Conservation (phyloP, 2,329 filamentous ascomycete species). For the Botrytis deweyae region DNA sequence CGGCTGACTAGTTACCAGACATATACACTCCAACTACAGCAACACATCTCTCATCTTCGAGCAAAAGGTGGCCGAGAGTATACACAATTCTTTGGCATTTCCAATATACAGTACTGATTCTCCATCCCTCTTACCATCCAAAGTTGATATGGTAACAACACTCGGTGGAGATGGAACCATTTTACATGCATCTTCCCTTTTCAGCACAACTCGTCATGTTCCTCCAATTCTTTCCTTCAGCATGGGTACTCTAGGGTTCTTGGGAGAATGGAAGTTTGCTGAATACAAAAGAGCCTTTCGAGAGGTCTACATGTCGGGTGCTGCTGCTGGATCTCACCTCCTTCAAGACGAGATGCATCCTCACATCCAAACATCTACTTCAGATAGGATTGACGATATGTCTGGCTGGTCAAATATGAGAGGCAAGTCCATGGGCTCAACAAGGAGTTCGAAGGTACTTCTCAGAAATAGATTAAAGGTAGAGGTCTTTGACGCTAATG, state of each 20-base stretch:
- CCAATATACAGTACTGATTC: slow-evolving; percentile 62
- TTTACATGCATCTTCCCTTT: slow-evolving; percentile 79
- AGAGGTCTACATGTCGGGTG: slow-evolving; percentile 85
- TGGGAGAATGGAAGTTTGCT: slow-evolving; percentile 94
- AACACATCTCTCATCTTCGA: slow-evolving; percentile 82
- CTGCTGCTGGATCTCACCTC: slow-evolving; percentile 42
- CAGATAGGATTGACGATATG: slow-evolving; percentile 38
- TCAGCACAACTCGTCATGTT: slow-evolving; percentile 76
- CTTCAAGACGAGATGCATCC: slow-evolving; percentile 38
- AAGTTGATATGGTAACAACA: slow-evolving; percentile 85
- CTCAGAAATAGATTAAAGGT: slow-evolving; percentile 85
- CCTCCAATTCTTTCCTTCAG: slow-evolving; percentile 93
- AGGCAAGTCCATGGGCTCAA: slow-evolving; percentile 77
- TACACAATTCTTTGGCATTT: slow-evolving; percentile 70
- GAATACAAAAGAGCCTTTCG: slow-evolving; percentile 91
- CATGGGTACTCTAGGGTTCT: slow-evolving; percentile 92
- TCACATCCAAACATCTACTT: slow-evolving; percentile 29
- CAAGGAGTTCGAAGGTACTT: slow-evolving; percentile 74
- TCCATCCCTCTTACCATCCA: slow-evolving; percentile 60
- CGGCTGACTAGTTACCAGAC: slow-evolving; percentile 45
- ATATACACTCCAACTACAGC: slow-evolving; percentile 78
- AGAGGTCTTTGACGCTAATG: slow-evolving; percentile 72
- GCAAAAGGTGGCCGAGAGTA: slow-evolving; percentile 65
- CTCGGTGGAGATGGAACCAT: slow-evolving; percentile 94
- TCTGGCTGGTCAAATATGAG: slow-evolving; percentile 70